Base-by-base conservation (phyloP, 805 yeast species). In the Ogataea zsoltii region DNA sequence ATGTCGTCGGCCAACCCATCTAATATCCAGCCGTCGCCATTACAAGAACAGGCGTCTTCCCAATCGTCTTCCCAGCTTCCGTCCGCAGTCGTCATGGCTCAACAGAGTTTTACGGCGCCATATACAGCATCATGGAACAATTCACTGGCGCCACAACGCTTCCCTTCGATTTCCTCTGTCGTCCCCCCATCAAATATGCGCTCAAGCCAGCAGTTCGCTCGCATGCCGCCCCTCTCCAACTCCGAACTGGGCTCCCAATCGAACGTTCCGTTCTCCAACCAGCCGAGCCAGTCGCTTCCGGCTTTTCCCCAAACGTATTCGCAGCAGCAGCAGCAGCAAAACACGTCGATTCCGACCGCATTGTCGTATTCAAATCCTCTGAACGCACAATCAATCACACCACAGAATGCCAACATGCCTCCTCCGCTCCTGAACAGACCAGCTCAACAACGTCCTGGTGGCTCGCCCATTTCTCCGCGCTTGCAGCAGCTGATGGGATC, bases 401-500 rank as follows among this genome's bases (percentile, higher is more conserved):
- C 30, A 7, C 38, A 35, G 31, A 32, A 37, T n/a, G 25, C 40
- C 13, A 26, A 26, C 21, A 37, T 37, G 40, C 40, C 40, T 15
- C 40, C 32, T 12, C 40, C 40, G n/a, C 32, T 14, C 12, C 17
- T 37, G 32, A 17, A n/a, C 17, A 30, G 31, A 13, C 18, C 33
- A 3, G 33, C 33, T 7, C 33, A 17, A 12, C 23, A 17, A 6
- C 32, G 40, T 7, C 45, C 34, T 19, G 41, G 32, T 34, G 33
- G 32, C 4, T 21, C 30, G 6, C 39, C 41, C n/a, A 38, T 30
- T 11, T 38, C 46, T 14, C 38, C 51, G 11, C 25, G 37, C 15
- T 33, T 45, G 26, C 50, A 32, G 15, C 41, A 42, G 15, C 29
- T 46, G n/a, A 46, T 41, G 45, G 42, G 38, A 4, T 31, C 34